Conservation (phyloP, 164 flowering plant genomes). For the Saururus chinensis region DNA sequence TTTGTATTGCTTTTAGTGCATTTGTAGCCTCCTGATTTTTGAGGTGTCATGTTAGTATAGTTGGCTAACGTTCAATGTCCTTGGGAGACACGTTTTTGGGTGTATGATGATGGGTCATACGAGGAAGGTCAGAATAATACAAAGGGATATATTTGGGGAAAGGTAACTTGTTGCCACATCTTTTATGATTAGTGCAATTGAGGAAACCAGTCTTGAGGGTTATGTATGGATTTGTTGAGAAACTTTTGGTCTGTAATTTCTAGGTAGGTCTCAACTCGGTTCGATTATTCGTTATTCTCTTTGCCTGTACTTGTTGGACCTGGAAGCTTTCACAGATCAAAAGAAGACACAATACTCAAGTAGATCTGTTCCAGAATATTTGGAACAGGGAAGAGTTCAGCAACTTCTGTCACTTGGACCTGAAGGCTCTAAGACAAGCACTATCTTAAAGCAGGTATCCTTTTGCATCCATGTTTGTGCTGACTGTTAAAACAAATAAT, state of each 20-base stretch:
- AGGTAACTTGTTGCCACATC: slow-evolving; percentile 11
- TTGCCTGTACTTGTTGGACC: slow-evolving; percentile 23
- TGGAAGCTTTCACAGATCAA: slow-evolving; percentile 5
- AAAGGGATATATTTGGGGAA: slow-evolving; percentile 35
- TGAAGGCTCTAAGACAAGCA: slow-evolving; percentile 30
- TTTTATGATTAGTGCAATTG: slow-evolving; percentile 11
- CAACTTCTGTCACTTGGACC: slow-evolving; percentile 25
- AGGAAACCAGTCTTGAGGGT: not conserved
- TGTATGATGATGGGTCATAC: slow-evolving; percentile 36
- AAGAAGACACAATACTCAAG: slow-evolving; percentile 18
- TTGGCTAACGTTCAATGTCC: slow-evolving; percentile 35
- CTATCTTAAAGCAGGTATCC: slow-evolving; percentile 32
- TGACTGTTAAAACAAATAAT: not conserved
- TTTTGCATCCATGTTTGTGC: not conserved
- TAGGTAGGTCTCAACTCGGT: slow-evolving; percentile 30
- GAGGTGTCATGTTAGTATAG: slow-evolving; percentile 10
- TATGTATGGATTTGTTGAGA: no score
- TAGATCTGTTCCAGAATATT: slow-evolving; percentile 21
- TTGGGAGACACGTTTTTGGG: slow-evolving; percentile 33
- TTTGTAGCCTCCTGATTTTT: no score
- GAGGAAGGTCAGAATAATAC: slow-evolving; percentile 40
- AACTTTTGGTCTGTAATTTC: slow-evolving; percentile 14
- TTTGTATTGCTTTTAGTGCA: not conserved
- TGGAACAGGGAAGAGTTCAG: slow-evolving; percentile 19
- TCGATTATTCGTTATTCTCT: slow-evolving; percentile 26